Base-by-base conservation (phyloP, 176 grass and related monocot genomes). In the Aechmea fasciata region DNA sequence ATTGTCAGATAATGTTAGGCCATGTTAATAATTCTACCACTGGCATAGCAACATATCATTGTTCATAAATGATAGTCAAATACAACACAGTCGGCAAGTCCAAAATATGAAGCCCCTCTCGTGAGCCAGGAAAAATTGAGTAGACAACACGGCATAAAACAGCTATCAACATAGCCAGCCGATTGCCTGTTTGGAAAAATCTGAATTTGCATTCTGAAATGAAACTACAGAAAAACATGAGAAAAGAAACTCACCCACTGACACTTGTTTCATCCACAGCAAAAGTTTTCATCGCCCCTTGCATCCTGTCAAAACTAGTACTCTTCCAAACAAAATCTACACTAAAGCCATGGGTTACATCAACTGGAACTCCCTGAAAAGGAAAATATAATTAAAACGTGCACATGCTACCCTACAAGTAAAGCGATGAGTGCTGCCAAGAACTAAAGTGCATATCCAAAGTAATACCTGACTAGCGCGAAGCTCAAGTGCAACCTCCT, bases 311-410 rank as follows among this genome's bases (percentile, higher is more conserved):
- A 80, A 99, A 99, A 53, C 95, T 99, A 53, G 95, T 99, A 86
- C 95, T 99, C 69, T 99, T 99, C 95, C 95, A 99, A 67, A 99
- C 95, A 91, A 99, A 99, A 81, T 99, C 95, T 57, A 99, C 90
- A 69, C 87, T 99, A 61, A 99, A 99, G 52, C 90, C 95, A 82
- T 91, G 75, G 19, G 78, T 99, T 78, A 94, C 63, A 77, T 99
- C 95, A 71, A 85, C 74, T 69, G 90, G 95, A 47, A 99, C 90
- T 28, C 95, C 95, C 95, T 99, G 79, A 80, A 11, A 68, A 71
- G 33, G 51, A 57, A 85, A 52, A 61, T 68, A 69, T 15, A 62
- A 63, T 48, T 41, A 61, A 61, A 61, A 41, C 33, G 5, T 41
- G 55, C 55, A 61, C 9, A 61, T 20, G 15, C 13, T 18, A 61